Percentiles rank a stretch among this genome's conserved stretches.
phyloP scores from a whole-genome alignment of 257 asterid species.

The Penstemon newberryi region DNA sequence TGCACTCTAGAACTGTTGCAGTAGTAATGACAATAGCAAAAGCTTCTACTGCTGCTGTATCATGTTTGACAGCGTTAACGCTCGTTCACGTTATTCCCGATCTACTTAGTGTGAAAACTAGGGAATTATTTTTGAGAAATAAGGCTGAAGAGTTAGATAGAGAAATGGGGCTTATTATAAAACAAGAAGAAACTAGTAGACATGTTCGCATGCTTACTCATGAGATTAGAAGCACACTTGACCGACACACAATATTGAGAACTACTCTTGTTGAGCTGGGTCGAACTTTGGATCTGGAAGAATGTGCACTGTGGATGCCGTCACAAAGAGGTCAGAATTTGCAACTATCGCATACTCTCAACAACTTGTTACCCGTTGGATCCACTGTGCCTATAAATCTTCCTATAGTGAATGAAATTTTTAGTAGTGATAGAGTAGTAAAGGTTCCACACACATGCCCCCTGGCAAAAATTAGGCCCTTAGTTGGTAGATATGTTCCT shows the following conservation, averaged over 20 bases:
- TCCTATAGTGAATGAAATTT: slow-evolving; percentile 53
- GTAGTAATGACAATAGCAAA: slow-evolving; percentile 63
- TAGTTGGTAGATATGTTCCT: slow-evolving; percentile 43
- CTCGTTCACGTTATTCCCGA: slow-evolving; percentile 79
- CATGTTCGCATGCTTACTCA: slow-evolving; percentile 83
- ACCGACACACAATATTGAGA: slow-evolving; percentile 64
- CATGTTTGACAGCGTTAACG: slow-evolving; percentile 70
- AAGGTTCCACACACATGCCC: slow-evolving; percentile 62
- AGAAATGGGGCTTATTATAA: slow-evolving; percentile 69
- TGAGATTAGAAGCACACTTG: slow-evolving; percentile 77
- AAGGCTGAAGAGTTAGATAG: slow-evolving; percentile 74
- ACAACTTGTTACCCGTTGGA: slow-evolving; percentile 56
- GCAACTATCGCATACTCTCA: slow-evolving; percentile 62
- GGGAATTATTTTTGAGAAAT: slow-evolving; percentile 54
- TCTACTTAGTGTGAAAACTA: slow-evolving; percentile 57
- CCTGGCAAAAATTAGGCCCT: slow-evolving; percentile 52
- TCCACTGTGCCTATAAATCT: slow-evolving; percentile 59
- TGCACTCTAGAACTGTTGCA: slow-evolving; percentile 65
- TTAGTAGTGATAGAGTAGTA: slow-evolving; percentile 54
- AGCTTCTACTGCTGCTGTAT: slow-evolving; percentile 64
- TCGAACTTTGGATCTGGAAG: slow-evolving; percentile 64
- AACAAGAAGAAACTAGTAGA: slow-evolving; percentile 75
- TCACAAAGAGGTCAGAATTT: slow-evolving; percentile 54
- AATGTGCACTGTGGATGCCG: slow-evolving; percentile 86
- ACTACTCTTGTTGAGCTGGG: slow-evolving; percentile 82